Conservation (phyloP, 495 filamentous ascomycete genomes). For the Poronia punctata region DNA sequence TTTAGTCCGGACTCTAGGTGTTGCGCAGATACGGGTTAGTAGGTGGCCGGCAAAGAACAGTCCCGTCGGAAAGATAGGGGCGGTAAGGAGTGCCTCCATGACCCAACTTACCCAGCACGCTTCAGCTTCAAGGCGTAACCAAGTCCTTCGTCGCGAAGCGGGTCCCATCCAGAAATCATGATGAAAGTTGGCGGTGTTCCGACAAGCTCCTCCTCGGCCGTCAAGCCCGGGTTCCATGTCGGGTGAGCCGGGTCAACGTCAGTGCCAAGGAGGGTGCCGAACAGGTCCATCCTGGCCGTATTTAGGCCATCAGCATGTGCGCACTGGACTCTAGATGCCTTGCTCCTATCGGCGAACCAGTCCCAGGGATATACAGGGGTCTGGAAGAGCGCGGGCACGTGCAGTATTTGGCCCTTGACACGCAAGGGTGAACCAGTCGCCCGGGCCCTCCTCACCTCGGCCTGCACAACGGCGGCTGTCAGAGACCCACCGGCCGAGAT, state of each 20-base stretch:
- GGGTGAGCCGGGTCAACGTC: constrained; percentile 20
- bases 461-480: constrained; percentile 35
- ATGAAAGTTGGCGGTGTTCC: constrained; percentile 38
- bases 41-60: no score
- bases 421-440: constrained; percentile 21
- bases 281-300: constrained; percentile 24
- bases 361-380: constrained; percentile 30
- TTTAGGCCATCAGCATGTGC: constrained; percentile 34
- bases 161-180: constrained; percentile 40
- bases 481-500: constrained; percentile 42
- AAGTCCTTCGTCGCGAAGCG: constrained; percentile 41
- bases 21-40: no score
- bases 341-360: constrained; percentile 24
- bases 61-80: no score
- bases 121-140: constrained; percentile 37
- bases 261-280: constrained; percentile 25
- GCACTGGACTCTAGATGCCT: constrained; percentile 36
- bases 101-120: constrained; percentile 44
- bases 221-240: constrained; percentile 35
- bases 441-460: constrained; percentile 21
- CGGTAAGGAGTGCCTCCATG: no score
- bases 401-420: constrained; percentile 37
- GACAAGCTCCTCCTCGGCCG: constrained; percentile 31
- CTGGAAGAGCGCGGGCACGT: constrained; percentile 35
- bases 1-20: no score